Base-by-base conservation (phyloP, 106 monocot genomes). In the Allium cepa region DNA sequence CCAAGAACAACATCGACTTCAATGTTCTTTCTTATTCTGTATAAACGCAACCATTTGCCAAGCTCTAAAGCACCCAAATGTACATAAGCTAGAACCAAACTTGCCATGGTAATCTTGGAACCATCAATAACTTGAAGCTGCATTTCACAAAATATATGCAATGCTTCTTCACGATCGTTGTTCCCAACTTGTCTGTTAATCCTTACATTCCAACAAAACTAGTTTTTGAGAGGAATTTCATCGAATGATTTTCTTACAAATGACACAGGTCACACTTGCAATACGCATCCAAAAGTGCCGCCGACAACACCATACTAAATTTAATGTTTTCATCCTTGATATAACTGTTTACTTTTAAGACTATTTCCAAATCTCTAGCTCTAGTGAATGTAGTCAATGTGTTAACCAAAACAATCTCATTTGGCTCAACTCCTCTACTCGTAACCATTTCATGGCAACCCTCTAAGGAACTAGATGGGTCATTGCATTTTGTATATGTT, bases 51-150 rank as follows among this genome's bases (percentile, higher is more conserved):
- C 76, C 79, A 80, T 51, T 71, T 83, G 27, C 92, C 88, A 3
- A 51, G 53, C 53, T 68, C 76, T 27, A 88, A 53, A 16, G 77
- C 76, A 28, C 85, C 85, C 47, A 83, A 71, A 67, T 77, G 82
- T 7, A 82, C 79, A 55, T 90, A 90, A 57, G 94, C 82, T 1
- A 84, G 81, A 50, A 94, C 79, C 62, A 83, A 77, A 73, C 73
- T 83, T 16, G 84, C 50, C 12, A 88, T 68, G 12, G 70, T 72
- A 17, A 92, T 62, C 66, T 85, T 78, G 62, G 88, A 85, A 11
- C 83, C 82, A 50, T 75, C 70, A 50, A 88, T 9, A 1, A 83
- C 82, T 11, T 56, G 71, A 0, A 49, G 48, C 49, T 80, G 73
- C 80, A 80, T 84, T 56, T 80, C 77, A 68, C 71, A 65, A 18